Conservation (phyloP, 139 green algal species). For the Chlamydomonas urium region DNA sequence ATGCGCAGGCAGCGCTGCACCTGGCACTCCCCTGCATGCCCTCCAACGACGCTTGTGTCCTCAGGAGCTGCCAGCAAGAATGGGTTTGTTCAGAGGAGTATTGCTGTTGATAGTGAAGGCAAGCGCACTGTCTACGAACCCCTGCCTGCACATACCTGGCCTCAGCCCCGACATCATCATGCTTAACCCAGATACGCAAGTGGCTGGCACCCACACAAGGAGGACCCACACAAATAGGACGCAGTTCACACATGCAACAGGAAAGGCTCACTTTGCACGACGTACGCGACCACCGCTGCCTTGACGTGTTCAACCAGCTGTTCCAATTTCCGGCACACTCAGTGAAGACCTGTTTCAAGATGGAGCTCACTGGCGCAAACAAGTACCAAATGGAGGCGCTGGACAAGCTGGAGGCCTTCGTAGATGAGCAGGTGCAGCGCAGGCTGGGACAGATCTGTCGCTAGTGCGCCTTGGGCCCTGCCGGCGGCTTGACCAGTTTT, state of each 20-base stretch:
- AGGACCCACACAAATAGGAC: not conserved
- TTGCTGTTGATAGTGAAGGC: too few species aligned
- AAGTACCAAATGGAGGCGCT: slow-evolving; percentile 1
- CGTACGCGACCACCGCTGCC: not conserved
- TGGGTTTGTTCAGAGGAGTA: too few species aligned
- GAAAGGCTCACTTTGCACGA: not conserved
- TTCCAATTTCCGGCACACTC: too few species aligned
- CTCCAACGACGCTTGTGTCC: too few species aligned
- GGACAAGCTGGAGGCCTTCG: not conserved
- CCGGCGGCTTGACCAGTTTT: not conserved
- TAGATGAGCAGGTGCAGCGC: slow-evolving; percentile 18
- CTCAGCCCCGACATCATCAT: too few species aligned
- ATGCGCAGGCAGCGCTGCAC: too few species aligned
- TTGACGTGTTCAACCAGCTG: not conserved
- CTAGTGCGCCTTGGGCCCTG: not conserved
- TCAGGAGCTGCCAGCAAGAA: too few species aligned
- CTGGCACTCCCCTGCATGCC: too few species aligned
- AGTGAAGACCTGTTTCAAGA: too few species aligned
- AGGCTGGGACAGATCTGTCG: not conserved
- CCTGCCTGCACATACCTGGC: not conserved
- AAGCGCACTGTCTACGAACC: too few species aligned
- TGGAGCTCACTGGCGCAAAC: not conserved
- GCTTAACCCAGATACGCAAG: not conserved
- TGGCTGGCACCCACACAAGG: not conserved
- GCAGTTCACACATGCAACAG: not conserved